These are phyloP conservation scores for Dendrobium officinale DNA, from an alignment of 106 monocot genomes.

Conservation along the genomic window DNA sequence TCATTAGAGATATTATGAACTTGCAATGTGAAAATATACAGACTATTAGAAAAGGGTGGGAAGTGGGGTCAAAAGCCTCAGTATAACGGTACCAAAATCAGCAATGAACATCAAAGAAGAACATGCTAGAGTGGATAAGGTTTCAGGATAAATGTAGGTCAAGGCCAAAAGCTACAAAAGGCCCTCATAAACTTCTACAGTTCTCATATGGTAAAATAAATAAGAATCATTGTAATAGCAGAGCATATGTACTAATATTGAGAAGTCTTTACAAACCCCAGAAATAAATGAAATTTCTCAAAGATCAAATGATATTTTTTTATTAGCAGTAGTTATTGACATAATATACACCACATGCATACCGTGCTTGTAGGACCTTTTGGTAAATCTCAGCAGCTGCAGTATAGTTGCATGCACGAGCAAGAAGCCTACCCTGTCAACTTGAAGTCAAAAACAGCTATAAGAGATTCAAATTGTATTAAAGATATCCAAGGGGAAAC, in stretches of 20 bases:
- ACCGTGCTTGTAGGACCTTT: slow-evolving; percentile 74
- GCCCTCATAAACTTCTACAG: background rate
- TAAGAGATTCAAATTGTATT: slow-evolving; percentile 19
- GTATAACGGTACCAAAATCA: background rate
- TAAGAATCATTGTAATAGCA: background rate
- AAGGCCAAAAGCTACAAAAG: background rate
- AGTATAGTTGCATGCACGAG: slow-evolving; percentile 68
- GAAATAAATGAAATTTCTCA: background rate
- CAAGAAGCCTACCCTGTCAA: slow-evolving; percentile 99
- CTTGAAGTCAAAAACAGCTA: slow-evolving; percentile 62
- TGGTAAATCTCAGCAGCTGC: slow-evolving; percentile 78
- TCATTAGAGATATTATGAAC: background rate
- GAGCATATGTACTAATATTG: background rate
- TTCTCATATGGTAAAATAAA: background rate
- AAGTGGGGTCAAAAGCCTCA: background rate
- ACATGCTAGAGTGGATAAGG: background rate
- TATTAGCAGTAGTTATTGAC: background rate
- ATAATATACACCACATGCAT: slow-evolving; percentile 9
- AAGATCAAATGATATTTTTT: background rate
- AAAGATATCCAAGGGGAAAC: background rate
- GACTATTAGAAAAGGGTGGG: background rate
- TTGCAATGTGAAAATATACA: background rate
- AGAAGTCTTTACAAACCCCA: background rate
- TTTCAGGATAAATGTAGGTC: background rate
- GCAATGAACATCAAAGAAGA: background rate